Evolutionary conservation across 192 early-diverging fungal genomes (phyloP).

Genomic region (Podila verticillata): DNA sequence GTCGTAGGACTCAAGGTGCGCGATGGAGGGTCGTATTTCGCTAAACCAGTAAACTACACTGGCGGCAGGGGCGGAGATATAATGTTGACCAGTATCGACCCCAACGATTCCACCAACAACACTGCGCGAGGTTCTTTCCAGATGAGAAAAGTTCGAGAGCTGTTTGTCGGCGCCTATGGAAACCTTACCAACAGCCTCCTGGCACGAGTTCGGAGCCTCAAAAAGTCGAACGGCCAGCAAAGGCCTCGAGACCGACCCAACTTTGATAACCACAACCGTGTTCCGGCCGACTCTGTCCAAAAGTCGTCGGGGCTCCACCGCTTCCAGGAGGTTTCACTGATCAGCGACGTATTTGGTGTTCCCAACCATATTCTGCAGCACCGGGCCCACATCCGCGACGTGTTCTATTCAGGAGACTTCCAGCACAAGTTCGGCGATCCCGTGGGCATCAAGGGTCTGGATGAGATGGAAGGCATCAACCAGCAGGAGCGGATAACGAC

Average conservation of each 20-base stretch:
- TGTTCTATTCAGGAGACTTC: neutral
- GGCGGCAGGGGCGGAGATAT: neutral
- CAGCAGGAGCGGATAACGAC: neutral
- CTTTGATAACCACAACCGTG: constrained; percentile 3
- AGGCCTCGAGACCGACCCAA: neutral
- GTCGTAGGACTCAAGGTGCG: constrained; percentile 71
- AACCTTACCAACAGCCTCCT: neutral
- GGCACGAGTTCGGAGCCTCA: neutral
- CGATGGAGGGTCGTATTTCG: constrained; percentile 64
- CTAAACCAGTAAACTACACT: constrained; percentile 13
- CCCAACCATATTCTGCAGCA: neutral
- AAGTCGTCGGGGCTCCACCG: constrained; percentile 3
- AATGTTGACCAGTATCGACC: neutral
- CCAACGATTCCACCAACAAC: constrained; percentile 2
- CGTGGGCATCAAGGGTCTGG: neutral
- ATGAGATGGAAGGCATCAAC: neutral
- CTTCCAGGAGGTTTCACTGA: neutral
- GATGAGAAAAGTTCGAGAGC: neutral
- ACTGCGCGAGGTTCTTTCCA: neutral
- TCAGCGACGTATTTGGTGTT: neutral
- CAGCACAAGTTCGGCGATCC: neutral
- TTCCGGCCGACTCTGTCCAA: neutral
- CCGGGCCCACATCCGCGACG: neutral
- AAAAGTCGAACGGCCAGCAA: neutral
- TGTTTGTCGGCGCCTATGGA: neutral